These are phyloP conservation scores for Albifimbria verrucaria DNA, from an alignment of 2,329 filamentous ascomycete species.

Conservation along the genomic window DNA sequence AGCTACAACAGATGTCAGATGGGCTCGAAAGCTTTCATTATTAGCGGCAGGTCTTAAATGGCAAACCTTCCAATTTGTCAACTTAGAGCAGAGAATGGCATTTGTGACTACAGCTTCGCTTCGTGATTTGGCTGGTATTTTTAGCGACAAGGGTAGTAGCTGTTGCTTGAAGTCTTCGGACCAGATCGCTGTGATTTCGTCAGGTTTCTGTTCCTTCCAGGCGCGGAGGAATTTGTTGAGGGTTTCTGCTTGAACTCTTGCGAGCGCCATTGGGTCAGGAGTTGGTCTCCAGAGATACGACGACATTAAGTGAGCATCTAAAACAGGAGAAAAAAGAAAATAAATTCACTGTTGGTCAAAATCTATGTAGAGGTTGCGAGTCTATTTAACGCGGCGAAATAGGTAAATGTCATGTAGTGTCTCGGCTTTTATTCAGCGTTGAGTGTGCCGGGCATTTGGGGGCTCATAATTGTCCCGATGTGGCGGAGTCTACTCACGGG, in stretches of 20 bases:
- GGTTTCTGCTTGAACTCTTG: slow-evolving; percentile 4
- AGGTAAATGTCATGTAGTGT: background rate
- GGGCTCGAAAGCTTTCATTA: background rate
- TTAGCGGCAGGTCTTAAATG: background rate
- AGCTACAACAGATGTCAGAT: background rate
- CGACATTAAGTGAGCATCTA: background rate
- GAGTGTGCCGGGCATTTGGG: background rate
- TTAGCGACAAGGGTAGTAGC: background rate
- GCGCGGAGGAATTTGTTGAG: slow-evolving; percentile 3
- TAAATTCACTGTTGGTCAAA: background rate
- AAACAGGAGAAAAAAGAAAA: background rate
- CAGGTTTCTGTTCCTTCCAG: background rate
- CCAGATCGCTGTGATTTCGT: background rate
- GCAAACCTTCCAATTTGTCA: background rate
- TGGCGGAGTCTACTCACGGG: background rate
- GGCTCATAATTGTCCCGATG: background rate
- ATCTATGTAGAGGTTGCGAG: background rate
- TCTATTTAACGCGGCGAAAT: background rate
- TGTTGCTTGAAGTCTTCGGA: background rate
- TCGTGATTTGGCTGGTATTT: background rate
- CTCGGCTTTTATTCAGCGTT: background rate
- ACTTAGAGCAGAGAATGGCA: background rate
- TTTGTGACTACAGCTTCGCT: background rate
- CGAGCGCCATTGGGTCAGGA: background rate
- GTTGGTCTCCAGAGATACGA: background rate